Base-by-base conservation (phyloP, 805 yeast species). In the Teunomyces aglyptinius region DNA sequence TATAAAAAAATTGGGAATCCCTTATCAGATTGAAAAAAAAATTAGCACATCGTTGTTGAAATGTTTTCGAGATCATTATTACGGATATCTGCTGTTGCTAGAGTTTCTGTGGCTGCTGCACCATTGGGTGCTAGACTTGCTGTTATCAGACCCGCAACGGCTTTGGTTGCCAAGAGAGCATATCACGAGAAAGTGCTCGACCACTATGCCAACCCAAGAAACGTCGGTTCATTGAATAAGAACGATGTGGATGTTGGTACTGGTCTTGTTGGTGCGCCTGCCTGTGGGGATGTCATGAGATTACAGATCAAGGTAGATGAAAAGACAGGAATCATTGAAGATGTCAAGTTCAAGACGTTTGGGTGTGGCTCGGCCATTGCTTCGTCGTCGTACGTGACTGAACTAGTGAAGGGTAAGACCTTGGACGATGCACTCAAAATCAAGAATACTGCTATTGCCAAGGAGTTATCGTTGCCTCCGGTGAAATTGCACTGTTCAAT, bases 291-390 rank as follows among this genome's bases (percentile, higher is more conserved):
- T 73, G 99, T 94, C 38, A 94, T 94, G 97, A 86, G 96, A 71
- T 78, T 94, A 54, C 98, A 94, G 68, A 94, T 94, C 61, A 82
- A 91, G 65, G 99, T 94, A 7, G 85, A 85, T 54, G 97, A 91
- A 59, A 83, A 78, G 47, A 82, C 96, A 19, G 99, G 99, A 1
- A 77, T 88, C 45, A 94, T 94, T 57, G 83, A 88, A 66, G 96
- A 94, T 65, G 99, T 92, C 52, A 92, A 90, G 68, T 94, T 94
- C 73, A 94, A 94, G 80, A 94, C 99, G 3, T 94, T 94, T 72
- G 99, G 99, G n/a, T 94, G 99, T 67, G 99, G 99, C 38, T 83
- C 94, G 2, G 99, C 99, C 44, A 94, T 94, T 65, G 99, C 99
- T 1, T 87, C 96, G 2, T 86, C 96, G 7, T 88, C 96, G 1